These are phyloP conservation scores for Schwanniomyces sp. DNA, from an alignment of 805 yeast genomes.

Conservation along the genomic window DNA sequence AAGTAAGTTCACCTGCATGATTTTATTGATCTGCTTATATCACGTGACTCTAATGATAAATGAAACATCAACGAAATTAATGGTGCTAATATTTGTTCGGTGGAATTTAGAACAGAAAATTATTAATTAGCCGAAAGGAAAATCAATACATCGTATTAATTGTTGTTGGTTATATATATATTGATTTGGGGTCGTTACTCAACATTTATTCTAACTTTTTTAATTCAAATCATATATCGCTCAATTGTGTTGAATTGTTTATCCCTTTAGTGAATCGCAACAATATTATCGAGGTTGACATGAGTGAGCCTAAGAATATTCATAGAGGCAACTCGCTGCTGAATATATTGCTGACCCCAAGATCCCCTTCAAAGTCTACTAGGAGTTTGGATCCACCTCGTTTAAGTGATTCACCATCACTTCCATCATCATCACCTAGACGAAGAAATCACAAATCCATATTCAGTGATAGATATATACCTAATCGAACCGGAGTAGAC, in stretches of 20 bases:
- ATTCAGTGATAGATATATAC: conserved; percentile 85
- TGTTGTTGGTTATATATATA: neutral
- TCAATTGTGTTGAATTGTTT: neutral
- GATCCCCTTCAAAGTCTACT: conserved; percentile 43
- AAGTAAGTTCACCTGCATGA: neutral
- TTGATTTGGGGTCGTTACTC: neutral
- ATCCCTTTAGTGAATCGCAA: conserved; percentile 1
- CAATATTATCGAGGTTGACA: conserved; percentile 1
- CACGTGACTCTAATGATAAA: neutral
- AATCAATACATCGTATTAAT: neutral
- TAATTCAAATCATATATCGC: neutral
- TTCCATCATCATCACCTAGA: conserved; percentile 44
- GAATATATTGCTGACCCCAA: conserved; percentile 34
- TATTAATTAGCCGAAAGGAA: neutral
- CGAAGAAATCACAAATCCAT: conserved; percentile 46
- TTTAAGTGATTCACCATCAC: conserved; percentile 23
- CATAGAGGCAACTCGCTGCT: conserved; percentile 3
- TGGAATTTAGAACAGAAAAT: neutral
- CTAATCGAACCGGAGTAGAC: conserved; percentile 82
- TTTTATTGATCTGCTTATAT: neutral
- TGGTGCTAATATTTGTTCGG: neutral
- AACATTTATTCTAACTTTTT: neutral
- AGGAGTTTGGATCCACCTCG: conserved; percentile 37
- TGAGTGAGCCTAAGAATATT: neutral
- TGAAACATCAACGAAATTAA: neutral